Conservation (phyloP, 352 stramenopile species). For the Elongisporangium undulatum region DNA sequence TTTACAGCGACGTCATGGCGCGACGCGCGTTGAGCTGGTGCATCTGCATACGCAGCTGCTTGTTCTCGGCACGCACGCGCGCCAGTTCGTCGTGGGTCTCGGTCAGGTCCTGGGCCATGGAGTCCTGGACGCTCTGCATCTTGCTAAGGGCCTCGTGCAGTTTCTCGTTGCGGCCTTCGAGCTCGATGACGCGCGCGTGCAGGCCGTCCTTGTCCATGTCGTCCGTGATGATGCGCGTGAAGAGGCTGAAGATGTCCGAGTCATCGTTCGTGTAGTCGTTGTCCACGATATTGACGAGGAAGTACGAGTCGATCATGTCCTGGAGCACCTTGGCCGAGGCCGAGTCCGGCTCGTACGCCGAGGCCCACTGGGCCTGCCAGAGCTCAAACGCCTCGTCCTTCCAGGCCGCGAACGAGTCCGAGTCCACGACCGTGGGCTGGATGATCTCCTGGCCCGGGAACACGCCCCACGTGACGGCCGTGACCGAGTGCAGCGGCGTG, state of each 20-base stretch:
- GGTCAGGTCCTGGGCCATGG: slow-evolving; percentile 46
- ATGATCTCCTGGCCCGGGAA: slow-evolving; percentile 94
- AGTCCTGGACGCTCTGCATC: slow-evolving; percentile 59
- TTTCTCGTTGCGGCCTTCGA: slow-evolving; percentile 70
- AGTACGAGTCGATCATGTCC: slow-evolving; percentile 95
- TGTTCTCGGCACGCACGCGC: slow-evolving; percentile 45
- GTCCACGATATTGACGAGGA: slow-evolving; percentile 98
- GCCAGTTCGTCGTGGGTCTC: slow-evolving; percentile 43
- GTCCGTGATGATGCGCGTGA: slow-evolving; percentile 78
- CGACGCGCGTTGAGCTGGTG: slow-evolving; percentile 58
- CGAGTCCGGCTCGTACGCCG: slow-evolving; percentile 90
- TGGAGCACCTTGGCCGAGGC: slow-evolving; percentile 51
- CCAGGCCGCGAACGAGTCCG: slow-evolving; percentile 92
- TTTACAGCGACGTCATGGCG: slow-evolving; percentile 49
- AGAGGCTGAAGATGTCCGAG: slow-evolving; percentile 81
- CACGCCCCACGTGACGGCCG: slow-evolving; percentile 97
- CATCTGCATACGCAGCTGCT: slow-evolving; percentile 53
- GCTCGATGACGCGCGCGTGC: slow-evolving; percentile 56
- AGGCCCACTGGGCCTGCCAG: slow-evolving; percentile 97
- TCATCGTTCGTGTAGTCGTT: slow-evolving; percentile 94
- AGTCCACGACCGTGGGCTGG: slow-evolving; percentile 97
- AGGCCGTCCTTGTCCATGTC: slow-evolving; percentile 78
- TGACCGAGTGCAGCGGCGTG: slow-evolving; percentile 82
- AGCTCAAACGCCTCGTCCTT: slow-evolving; percentile 97
- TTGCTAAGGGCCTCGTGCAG: slow-evolving; percentile 71